A percentile compares a stretch with the other conserved stretches of the same genome.
These are phyloP conservation scores for Cryptococcus sp. DNA, from an alignment of 1,284 basidiomycete genomes.

Conservation along the genomic window DNA sequence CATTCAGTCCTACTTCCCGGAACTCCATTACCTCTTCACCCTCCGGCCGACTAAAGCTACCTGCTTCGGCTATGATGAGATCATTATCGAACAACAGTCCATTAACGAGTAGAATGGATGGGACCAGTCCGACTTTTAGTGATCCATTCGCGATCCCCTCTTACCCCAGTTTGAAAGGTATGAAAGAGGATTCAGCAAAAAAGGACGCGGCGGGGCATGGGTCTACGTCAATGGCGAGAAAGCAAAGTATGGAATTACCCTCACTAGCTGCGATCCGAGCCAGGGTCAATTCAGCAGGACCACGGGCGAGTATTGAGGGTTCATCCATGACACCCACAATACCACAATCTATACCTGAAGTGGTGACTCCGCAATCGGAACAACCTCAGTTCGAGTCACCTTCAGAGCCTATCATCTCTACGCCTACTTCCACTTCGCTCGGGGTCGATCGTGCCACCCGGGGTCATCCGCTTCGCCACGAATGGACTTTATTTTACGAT, in stretches of 20 bases:
- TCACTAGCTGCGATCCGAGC: slow-evolving; percentile 73
- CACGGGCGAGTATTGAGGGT: not conserved
- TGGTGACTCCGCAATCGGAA: not conserved
- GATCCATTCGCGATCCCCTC: not conserved
- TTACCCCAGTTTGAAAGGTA: not conserved
- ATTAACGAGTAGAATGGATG: not conserved
- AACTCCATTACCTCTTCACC: slow-evolving; percentile 51
- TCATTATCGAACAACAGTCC: slow-evolving; percentile 13
- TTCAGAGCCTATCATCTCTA: not conserved
- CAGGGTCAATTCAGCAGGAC: slow-evolving; percentile 36
- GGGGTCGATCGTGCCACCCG: slow-evolving; percentile 44
- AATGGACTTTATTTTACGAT: slow-evolving; percentile 87
- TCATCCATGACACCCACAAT: not conserved
- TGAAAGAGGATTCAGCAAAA: slow-evolving; percentile 8
- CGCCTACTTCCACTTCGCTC: slow-evolving; percentile 3
- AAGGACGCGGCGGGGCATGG: slow-evolving; percentile 58
- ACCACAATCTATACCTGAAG: not conserved
- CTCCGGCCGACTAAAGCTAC: slow-evolving; percentile 60
- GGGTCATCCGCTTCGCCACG: slow-evolving; percentile 75
- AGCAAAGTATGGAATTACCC: slow-evolving; percentile 42
- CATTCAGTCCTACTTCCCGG: slow-evolving; percentile 37
- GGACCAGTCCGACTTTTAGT: not conserved
- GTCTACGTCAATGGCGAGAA: slow-evolving; percentile 58
- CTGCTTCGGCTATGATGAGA: slow-evolving; percentile 57
- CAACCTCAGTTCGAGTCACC: not conserved